Evolutionary conservation across 1,139 yeast species (phyloP), one percentile per base, ranked within the genome.

Genomic region (Yamadazyma pseudoaaseri): DNA sequence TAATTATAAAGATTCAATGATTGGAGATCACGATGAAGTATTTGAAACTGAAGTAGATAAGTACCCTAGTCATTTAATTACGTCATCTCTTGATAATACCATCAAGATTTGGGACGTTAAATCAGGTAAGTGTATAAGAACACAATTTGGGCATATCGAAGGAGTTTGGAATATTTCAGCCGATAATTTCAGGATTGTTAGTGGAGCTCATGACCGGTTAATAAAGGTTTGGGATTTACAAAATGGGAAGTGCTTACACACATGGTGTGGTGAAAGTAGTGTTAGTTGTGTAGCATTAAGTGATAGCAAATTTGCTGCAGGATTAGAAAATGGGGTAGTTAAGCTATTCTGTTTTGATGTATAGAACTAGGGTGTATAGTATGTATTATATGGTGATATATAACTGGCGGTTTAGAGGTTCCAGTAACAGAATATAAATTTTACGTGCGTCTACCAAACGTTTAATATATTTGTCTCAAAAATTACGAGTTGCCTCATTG

Each of bases 141-240:
- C 98, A 0, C 90, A 92, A 56, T 90, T 90, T 62, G 98, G 98
- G 5, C 98, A 92, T 53, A 87, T 90, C 35, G 97, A 92, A 59
- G 97, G 97, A 13, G 96, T 92, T 13, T 90, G 97, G 97, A 86
- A 92, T 26, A 84, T 92, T 40, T 87, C 92, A 12, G 95, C 97
- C 0, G 97, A 92, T 62, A 89, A 92, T 27, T 92, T 92, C 69
- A 73, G 98, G 45, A 85, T 92, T 29, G 86, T 90, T 12, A 81
- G 94, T 52, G 97, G 97, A 2, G 92, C 96, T 1, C 97, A 90
- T 53, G 97, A 92, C 62, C 74, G 87, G 44, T 69, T 81, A 35
- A 85, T 89, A 42, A 92, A 92, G 59, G 86, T 92, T 5, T 92
- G 97, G 97, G 98, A 92, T 56, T 65, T 92, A 43, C 97, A 90